Percentiles rank a stretch among this genome's conserved stretches.
Conservation (phyloP, 345 rosid species). For the Trapa bicornis region DNA sequence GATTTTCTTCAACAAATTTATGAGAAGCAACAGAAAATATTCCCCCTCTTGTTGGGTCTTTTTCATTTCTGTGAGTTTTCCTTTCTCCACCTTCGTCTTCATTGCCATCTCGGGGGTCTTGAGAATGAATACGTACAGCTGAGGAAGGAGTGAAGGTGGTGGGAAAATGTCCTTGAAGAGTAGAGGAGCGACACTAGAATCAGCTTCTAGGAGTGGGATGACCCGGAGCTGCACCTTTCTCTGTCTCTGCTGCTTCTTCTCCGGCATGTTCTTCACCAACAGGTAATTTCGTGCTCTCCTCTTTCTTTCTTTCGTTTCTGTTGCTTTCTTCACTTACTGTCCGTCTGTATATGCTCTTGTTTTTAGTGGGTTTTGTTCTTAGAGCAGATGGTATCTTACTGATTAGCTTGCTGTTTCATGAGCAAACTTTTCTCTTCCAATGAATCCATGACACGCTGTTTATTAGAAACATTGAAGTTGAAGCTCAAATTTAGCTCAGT, state of each 20-base stretch:
- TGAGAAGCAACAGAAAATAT: neutral
- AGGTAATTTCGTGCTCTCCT: constrained; percentile 26
- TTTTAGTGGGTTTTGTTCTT: neutral
- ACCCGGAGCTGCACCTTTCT: constrained; percentile 48
- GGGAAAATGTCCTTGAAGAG: constrained; percentile 49
- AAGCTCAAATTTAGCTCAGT: no score
- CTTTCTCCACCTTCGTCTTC: neutral
- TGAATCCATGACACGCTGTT: neutral
- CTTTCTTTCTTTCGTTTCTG: constrained; percentile 4
- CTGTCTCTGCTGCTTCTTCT: constrained; percentile 57
- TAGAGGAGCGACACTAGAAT: constrained; percentile 25
- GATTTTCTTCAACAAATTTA: neutral
- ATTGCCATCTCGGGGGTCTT: constrained; percentile 1
- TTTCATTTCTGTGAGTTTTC: neutral
- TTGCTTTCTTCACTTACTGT: neutral
- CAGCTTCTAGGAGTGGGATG: constrained; percentile 26
- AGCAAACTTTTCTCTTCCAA: neutral
- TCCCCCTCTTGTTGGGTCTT: constrained; percentile 7
- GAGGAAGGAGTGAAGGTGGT: neutral
- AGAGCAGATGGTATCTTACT: neutral
- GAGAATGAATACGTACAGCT: neutral
- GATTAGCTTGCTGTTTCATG: neutral
- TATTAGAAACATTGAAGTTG: no score
- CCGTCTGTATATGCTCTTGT: neutral
- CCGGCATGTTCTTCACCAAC: constrained; percentile 74